Base-by-base conservation (phyloP, 768 basidiomycete species). In the Serendipita sp. region DNA sequence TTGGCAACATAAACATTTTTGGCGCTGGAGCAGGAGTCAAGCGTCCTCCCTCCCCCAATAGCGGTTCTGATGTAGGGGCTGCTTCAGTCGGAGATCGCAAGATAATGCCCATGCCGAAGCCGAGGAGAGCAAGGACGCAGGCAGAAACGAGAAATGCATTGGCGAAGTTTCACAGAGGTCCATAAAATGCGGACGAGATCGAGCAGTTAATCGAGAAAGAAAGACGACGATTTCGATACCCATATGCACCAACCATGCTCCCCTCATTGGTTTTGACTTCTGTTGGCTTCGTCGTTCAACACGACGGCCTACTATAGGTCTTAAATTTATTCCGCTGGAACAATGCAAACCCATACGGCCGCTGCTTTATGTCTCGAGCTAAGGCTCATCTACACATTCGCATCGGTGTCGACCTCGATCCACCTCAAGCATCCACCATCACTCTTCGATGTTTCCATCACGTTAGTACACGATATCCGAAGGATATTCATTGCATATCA, bases 221-320 rank as follows among this genome's bases (percentile, higher is more conserved):
- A 60, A 27, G 55, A 60, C 36, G 48, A n/a, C 48, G 48, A 18
- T 50, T 50, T 50, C 48, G 27, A 60, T 60, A 60, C 55, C 55
- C 55, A 27, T 60, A 60, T 60, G 55, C 55, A 27, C 34, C 36
- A 50, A 50, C 8, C 55, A n/a, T 60, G 55, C 27, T 60, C 16
- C 34, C 36, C 55, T 29, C 34, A 10, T 36, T 27, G 34, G 34
- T 34, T 60, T 37, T 60, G 10, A 10, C 55, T 60, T 60, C 55
- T 60, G 27, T 34, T n/a, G 27, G 18, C 36, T 36, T 37, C 55
- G 55, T 60, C 55, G 55, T 60, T 60, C 55, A 60, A 60, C 55
- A 60, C 33, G 55, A 37, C 33, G 23, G 55, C 5, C 55, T 10
- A 8, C 55, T 36, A 60, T 60, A 36, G 16, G 23, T 36, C 55